Base-by-base conservation (phyloP, 192 early-diverging fungal genomes). In the Entomortierella lignicola region DNA sequence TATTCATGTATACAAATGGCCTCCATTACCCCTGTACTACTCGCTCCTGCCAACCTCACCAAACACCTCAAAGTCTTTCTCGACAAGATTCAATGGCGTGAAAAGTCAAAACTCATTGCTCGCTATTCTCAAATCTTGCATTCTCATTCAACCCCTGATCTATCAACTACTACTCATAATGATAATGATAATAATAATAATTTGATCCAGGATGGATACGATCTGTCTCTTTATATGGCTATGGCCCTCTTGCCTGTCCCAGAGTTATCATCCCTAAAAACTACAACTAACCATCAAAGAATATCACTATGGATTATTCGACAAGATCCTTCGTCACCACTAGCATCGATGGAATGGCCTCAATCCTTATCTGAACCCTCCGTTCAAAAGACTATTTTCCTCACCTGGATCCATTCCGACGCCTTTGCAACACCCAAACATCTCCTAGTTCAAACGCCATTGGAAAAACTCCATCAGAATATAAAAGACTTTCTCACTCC, bases 71-170 rank as follows among this genome's bases (percentile, higher is more conserved):
- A 79, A 51, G 50, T 66, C 56, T 30, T 62, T 11, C 56, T 79
- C 21, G 75, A 79, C 63, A 70, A 25, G 11, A 43, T 39, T n/a
- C 62, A 57, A 66, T 65, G 68, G 67, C 75, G 67, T 23, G 75
- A 70, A 62, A 79, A 66, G 57, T 23, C 62, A 43, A 69, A 60
- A 44, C 75, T 79, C 42, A 79, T 79, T 7, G 54, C 63, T 23
- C 75, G 67, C 31, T 64, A 55, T 43, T 23, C 39, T 2, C 72
- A 68, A 25, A 43, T 74, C 30, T 34, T n/a, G 7, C 31, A 17
- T 1, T 23, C 15, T 6, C 42, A 58, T 17, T 15, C 1, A 52
- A 41, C 34, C 34, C 18, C 18, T 15, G 27, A 34, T 1, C 39
- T 20, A 26, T 26, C 34, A 37, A 37, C 34, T 37, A 7, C 10